Evolutionary conservation across 768 basidiomycete species (phyloP).

Genomic region (Pleurotus salmoneostramineus): DNA sequence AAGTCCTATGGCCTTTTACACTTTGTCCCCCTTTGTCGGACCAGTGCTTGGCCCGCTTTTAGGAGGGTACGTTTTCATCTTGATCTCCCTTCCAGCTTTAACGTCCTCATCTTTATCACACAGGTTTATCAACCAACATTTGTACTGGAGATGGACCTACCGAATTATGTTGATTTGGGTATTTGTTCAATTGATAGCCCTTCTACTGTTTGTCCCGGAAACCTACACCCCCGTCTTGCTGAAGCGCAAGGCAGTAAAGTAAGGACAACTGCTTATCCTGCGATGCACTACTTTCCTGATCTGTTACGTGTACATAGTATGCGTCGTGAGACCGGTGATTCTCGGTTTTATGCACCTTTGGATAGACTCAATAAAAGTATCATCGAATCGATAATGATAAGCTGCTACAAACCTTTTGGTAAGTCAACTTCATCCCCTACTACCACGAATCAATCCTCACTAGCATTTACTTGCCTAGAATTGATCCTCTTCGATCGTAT

Average conservation of each 20-base stretch:
- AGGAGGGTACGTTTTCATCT: conserved; percentile 40
- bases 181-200: conserved; percentile 42
- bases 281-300: neutral
- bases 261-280: neutral
- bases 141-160: conserved; percentile 77
- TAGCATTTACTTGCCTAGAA: conserved; percentile 32
- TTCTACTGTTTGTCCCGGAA: conserved; percentile 64
- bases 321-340: conserved; percentile 52
- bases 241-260: conserved; percentile 48
- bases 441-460: neutral
- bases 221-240: conserved; percentile 63
- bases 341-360: conserved; percentile 52
- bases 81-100: neutral
- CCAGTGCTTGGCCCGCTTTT: conserved; percentile 55
- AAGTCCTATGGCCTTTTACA: conserved; percentile 53
- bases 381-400: conserved; percentile 42
- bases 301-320: conserved; percentile 29
- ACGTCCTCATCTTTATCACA: neutral
- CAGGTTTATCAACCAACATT: conserved; percentile 31
- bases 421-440: conserved; percentile 18
- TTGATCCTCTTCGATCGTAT: conserved; percentile 65
- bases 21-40: conserved; percentile 48
- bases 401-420: conserved; percentile 74
- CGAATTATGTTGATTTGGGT: conserved; percentile 69
- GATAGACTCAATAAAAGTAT: conserved; percentile 49